A percentile compares a stretch with the other conserved stretches of the same genome.
phyloP scores from a whole-genome alignment of 192 early-diverging fungal species.

The Phlyctochytrium bullatum region DNA sequence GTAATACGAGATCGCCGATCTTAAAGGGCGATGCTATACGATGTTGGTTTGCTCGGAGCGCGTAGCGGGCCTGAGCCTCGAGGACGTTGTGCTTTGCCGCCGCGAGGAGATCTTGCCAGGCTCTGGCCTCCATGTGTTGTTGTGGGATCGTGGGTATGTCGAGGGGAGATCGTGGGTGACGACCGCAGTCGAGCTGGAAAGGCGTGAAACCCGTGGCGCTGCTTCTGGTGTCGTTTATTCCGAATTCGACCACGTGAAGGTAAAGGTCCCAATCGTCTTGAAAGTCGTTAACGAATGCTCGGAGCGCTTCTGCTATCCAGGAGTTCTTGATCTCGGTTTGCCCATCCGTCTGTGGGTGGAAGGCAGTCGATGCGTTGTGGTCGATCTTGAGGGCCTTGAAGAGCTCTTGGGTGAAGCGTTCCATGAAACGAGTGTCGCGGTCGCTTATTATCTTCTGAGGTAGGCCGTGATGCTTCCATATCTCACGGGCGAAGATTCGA shows the following conservation, averaged over 20 bases:
- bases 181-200: conserved; percentile 28
- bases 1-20: conserved; percentile 10
- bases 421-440: conserved; percentile 40
- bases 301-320: conserved; percentile 23
- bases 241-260: conserved; percentile 38
- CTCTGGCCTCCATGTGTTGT: background rate
- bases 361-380: conserved; percentile 16
- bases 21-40: conserved; percentile 13
- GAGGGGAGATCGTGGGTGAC: conserved; percentile 9
- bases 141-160: conserved; percentile 1
- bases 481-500: background rate
- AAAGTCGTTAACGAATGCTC: conserved; percentile 25
- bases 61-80: conserved; percentile 18
- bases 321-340: conserved; percentile 36
- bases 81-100: conserved; percentile 10
- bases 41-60: conserved; percentile 4
- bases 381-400: conserved; percentile 16
- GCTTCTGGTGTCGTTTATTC: conserved; percentile 49
- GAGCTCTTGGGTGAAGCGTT: conserved; percentile 33
- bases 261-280: conserved; percentile 40
- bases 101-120: background rate
- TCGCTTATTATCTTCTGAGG: conserved; percentile 46
- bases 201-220: conserved; percentile 28
- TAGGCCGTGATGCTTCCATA: conserved; percentile 29
- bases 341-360: conserved; percentile 26